Conservation (phyloP, 2,329 filamentous ascomycete species). For the Colletotrichum sp. region DNA sequence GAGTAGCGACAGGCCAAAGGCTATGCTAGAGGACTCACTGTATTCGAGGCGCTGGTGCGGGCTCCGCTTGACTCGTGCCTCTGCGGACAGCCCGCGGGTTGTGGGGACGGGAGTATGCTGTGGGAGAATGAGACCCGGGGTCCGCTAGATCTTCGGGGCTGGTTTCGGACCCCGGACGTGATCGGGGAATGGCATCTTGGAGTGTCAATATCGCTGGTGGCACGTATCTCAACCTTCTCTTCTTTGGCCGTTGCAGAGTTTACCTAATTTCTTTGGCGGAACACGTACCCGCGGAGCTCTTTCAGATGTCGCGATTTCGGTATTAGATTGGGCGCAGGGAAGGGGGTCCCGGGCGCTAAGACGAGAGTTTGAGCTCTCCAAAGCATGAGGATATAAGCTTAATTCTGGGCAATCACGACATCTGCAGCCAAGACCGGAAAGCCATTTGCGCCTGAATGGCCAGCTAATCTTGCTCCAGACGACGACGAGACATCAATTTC, state of each 20-base stretch:
- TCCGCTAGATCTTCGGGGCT: background rate
- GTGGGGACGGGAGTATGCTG: background rate
- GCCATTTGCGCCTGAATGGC: background rate
- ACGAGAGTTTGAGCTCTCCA: background rate
- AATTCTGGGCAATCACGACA: background rate
- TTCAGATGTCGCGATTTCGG: background rate
- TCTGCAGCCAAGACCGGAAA: background rate
- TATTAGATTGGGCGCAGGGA: background rate
- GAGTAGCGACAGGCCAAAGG: fast-evolving
- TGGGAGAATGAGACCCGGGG: background rate
- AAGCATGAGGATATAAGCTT: background rate
- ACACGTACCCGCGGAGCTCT: background rate
- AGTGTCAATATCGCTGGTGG: background rate
- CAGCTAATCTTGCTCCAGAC: background rate
- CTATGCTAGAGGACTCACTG: background rate
- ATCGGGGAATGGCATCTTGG: background rate
- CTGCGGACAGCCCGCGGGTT: background rate
- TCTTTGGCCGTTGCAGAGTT: background rate
- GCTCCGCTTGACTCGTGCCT: background rate
- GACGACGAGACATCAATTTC: background rate
- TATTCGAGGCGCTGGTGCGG: background rate
- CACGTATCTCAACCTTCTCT: background rate
- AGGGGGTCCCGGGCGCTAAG: background rate
- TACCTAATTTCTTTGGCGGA: background rate
- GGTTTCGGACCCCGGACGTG: background rate